Conservation (phyloP, 192 early-diverging fungal species). For the Neocallimastix lanati region DNA sequence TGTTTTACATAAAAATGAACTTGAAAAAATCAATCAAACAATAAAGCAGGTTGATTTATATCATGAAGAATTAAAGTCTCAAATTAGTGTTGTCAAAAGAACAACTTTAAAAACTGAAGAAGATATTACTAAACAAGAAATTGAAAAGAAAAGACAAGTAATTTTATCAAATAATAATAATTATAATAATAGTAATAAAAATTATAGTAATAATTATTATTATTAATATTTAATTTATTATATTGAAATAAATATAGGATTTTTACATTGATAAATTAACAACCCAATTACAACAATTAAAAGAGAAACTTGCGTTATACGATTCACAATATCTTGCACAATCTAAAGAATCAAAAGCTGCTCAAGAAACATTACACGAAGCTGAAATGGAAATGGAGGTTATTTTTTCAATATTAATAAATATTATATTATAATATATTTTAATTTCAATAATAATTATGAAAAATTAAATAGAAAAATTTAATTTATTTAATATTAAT, state of each 20-base stretch:
- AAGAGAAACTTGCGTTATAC: conserved; percentile 29
- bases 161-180: background rate
- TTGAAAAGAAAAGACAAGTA: conserved; percentile 39
- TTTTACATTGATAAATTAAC: conserved; percentile 38
- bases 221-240: no score
- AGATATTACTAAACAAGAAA: conserved; percentile 33
- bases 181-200: no score
- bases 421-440: no score
- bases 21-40: conserved; percentile 33
- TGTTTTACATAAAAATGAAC: conserved; percentile 30
- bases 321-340: conserved; percentile 32
- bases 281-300: conserved; percentile 25
- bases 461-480: no score
- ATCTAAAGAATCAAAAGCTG: conserved; percentile 32
- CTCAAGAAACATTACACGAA: conserved; percentile 33
- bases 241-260: no score
- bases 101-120: conserved; percentile 44
- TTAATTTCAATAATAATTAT: no score
- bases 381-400: conserved; percentile 41
- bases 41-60: conserved; percentile 41
- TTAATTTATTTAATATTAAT: no score
- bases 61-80: conserved; percentile 30
- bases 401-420: background rate
- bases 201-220: no score
- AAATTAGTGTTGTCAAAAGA: conserved; percentile 32